Conservation (phyloP, 306 rosid genomes). For the Vigna unguiculata region DNA sequence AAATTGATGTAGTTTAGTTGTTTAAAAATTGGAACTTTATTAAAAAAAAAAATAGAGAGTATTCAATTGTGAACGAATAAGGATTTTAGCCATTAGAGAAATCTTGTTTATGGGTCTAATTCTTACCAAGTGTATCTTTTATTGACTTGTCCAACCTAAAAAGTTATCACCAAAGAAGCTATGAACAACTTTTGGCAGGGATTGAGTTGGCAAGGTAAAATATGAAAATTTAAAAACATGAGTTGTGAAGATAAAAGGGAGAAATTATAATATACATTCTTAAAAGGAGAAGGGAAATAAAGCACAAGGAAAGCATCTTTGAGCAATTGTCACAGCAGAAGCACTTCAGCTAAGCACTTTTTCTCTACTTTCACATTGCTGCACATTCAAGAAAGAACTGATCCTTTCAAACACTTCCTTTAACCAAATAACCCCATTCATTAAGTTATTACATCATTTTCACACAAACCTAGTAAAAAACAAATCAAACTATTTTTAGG, state of each 20-base stretch:
- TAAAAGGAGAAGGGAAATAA: conserved; percentile 46
- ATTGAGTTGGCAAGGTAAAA: conserved; percentile 13
- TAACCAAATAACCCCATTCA: conserved; percentile 33
- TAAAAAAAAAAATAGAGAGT: too few relatives aligned
- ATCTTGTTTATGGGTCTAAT: too few relatives aligned
- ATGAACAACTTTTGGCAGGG: conserved; percentile 17
- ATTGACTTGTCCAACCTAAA: conserved; percentile 8
- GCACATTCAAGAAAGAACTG: conserved; percentile 63
- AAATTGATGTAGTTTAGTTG: too few relatives aligned
- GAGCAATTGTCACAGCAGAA: conserved; percentile 35
- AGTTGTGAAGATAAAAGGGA: conserved; percentile 17
- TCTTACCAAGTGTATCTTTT: too few relatives aligned
- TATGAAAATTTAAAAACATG: background rate
- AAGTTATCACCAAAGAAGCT: background rate
- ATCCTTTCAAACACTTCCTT: conserved; percentile 46
- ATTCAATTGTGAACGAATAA: too few relatives aligned
- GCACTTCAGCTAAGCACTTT: conserved; percentile 45
- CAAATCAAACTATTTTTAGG: background rate
- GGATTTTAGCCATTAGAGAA: too few relatives aligned
- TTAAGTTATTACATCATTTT: conserved; percentile 28
- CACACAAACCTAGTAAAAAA: conserved; percentile 25
- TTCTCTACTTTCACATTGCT: conserved; percentile 54
- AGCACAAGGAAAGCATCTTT: conserved; percentile 56
- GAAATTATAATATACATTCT: conserved; percentile 20
- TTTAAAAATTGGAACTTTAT: too few relatives aligned